Base-by-base conservation (phyloP, 225 moss, liverwort and hornwort species). In the Pleurozium schreberi region DNA sequence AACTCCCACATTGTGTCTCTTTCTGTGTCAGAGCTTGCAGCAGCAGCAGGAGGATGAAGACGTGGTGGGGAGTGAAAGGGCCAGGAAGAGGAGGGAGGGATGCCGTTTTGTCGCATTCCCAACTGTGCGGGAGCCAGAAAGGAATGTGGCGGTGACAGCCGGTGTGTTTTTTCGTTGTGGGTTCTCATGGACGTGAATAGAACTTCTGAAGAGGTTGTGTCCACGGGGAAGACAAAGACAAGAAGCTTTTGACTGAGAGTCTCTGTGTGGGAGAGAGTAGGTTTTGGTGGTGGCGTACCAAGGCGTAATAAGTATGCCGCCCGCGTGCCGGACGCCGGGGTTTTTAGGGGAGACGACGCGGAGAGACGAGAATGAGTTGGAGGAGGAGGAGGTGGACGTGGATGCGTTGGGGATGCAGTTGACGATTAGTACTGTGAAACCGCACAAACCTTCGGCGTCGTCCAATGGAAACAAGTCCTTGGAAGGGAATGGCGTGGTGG, bases 351-450 rank as follows among this genome's bases (percentile, higher is more conserved):
- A 90, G 69, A 85, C 60, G 64, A 34, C 18, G 64, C 81, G 89
- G 42, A 69, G 90, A 73, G 87, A 77, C 8, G 85, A 76, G 19
- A 70, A 83, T 26, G 92, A 77, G 63, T 66, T 53, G 57, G 79
- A 79, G 45, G 91, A 84, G 66, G 85, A 88, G 64, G 87, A 63
- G 38, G 74, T 85, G 23, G 91, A 92, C 33, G 91, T 94, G 28
- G 94, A 92, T 36, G 73, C 87, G 33, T 57, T 94, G 45, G 91
- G 92, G 69, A 91, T 91, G 92, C 94, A 94, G 88, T 47, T 90
- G 58, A 57, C 84, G 38, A 85, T 91, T 83, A 89, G 83, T 82
- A 68, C 84, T 11, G 75, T 89, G 66, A 30, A 61, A 65, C n/a
- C 52, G 58, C 59, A 59, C 75, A 86, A 82, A 40, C 45, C 77